Evolutionary conservation across 73 alveolate genomes (phyloP).

Genomic region (Paramecium primaurelia): DNA sequence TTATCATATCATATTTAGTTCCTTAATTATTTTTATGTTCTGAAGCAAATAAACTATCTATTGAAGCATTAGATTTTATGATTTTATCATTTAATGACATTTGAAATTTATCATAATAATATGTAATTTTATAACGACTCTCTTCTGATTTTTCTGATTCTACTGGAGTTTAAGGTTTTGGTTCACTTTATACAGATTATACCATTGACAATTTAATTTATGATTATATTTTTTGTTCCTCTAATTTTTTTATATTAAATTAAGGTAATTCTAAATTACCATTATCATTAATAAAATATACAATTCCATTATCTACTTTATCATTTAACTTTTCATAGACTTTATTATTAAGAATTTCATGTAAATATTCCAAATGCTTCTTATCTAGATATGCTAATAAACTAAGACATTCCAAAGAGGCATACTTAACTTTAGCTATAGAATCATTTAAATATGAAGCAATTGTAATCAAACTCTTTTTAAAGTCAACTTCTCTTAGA

Average conservation of each 20-base stretch:
- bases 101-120: constrained; percentile 9
- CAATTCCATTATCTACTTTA: constrained; percentile 16
- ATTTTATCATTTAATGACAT: constrained; percentile 3
- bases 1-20: constrained; percentile 6
- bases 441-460: neutral
- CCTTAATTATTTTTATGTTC: neutral
- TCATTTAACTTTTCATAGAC: constrained; percentile 7
- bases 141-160: constrained; percentile 18
- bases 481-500: neutral
- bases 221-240: neutral
- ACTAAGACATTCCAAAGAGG: neutral
- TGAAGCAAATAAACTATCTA: constrained; percentile 22
- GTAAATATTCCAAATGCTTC: neutral
- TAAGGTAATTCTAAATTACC: constrained; percentile 33
- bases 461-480: neutral
- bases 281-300: neutral
- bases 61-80: neutral
- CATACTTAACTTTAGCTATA: constrained; percentile 4
- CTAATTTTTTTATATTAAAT: neutral
- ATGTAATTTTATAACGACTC: neutral
- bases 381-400: neutral
- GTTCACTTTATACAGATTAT: neutral
- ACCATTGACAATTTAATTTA: neutral
- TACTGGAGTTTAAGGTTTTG: neutral
- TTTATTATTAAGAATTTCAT: neutral